Conservation (phyloP, 177 flowering plant species). For the Tripterygium wilfordii region DNA sequence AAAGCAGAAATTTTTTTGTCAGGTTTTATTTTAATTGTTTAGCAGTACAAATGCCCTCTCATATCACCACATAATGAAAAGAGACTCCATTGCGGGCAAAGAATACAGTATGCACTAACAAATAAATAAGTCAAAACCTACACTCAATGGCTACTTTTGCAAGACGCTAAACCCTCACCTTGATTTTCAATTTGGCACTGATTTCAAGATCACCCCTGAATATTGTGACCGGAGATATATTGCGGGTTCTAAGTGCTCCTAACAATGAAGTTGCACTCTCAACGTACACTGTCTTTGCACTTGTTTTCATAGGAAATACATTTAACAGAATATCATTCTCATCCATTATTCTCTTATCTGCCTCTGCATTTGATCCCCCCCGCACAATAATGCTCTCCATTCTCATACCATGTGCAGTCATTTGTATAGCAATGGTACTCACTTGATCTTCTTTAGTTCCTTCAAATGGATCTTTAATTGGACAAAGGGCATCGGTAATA, state of each 20-base stretch:
- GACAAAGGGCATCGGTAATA: slow-evolving; percentile 58
- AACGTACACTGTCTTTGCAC: slow-evolving; percentile 54
- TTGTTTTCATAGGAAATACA: slow-evolving; percentile 50
- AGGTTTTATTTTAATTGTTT: too few relatives aligned
- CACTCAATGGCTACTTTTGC: neutral
- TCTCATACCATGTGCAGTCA: slow-evolving; percentile 72
- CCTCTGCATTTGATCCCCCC: slow-evolving; percentile 33
- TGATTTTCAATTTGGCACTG: slow-evolving; percentile 66
- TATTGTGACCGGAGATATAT: slow-evolving; percentile 73
- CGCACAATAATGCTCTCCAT: slow-evolving; percentile 72
- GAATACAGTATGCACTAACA: neutral
- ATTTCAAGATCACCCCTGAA: slow-evolving; percentile 93
- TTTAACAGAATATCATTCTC: slow-evolving; percentile 69
- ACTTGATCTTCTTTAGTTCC: slow-evolving; percentile 94
- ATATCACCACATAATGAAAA: neutral
- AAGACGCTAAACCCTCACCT: slow-evolving; percentile 40
- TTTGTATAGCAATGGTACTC: slow-evolving; percentile 59
- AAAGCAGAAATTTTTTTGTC: too few relatives aligned
- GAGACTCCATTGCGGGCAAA: neutral
- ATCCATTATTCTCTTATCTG: slow-evolving; percentile 34
- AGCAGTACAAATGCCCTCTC: too few relatives aligned
- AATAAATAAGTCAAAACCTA: neutral
- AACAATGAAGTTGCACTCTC: slow-evolving; percentile 63
- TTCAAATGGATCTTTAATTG: slow-evolving; percentile 73
- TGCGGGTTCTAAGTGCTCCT: slow-evolving; percentile 84